Evolutionary conservation across 495 filamentous ascomycete genomes (phyloP).

Genomic region (Polyplosphaeria fusca): DNA sequence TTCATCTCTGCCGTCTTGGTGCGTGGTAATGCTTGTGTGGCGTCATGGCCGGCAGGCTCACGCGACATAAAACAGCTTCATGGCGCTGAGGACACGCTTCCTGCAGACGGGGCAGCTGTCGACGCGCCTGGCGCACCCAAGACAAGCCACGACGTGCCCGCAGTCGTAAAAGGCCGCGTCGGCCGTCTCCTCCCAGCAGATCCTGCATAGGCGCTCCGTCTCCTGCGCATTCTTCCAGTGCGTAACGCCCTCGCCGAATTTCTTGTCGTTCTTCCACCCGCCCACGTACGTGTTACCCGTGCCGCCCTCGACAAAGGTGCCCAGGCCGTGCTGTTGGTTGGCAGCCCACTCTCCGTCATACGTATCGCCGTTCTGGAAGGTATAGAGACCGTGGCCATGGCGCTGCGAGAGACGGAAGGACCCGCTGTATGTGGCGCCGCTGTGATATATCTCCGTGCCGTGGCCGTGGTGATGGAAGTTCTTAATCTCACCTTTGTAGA

Average conservation of each 20-base stretch:
- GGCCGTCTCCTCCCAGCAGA: conserved; percentile 62
- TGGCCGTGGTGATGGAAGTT: conserved; percentile 38
- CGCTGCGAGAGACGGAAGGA: conserved; percentile 52
- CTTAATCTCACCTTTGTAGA: conserved; percentile 37
- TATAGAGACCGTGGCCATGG: conserved; percentile 53
- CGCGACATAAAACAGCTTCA: conserved; percentile 52
- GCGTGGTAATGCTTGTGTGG: too few species aligned
- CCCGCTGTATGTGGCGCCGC: conserved; percentile 56
- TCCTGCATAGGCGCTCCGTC: conserved; percentile 59
- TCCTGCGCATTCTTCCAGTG: conserved; percentile 62
- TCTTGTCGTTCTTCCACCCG: conserved; percentile 60
- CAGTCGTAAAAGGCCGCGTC: conserved; percentile 64
- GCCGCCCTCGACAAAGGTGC: conserved; percentile 55
- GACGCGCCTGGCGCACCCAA: conserved; percentile 60
- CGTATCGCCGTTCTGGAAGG: conserved; percentile 60
- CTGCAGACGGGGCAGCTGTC: conserved; percentile 64
- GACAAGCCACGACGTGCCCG: conserved; percentile 63
- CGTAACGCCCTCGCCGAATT: conserved; percentile 61
- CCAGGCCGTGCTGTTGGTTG: conserved; percentile 57
- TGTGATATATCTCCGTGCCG: conserved; percentile 53
- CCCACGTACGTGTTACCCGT: conserved; percentile 64
- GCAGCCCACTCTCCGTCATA: conserved; percentile 60
- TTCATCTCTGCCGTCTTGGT: too few species aligned
- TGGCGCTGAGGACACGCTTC: conserved; percentile 55
- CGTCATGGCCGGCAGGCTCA: background rate